Base-by-base conservation (phyloP, 1,284 basidiomycete species). In the Neotropicomus parvogracilis region DNA sequence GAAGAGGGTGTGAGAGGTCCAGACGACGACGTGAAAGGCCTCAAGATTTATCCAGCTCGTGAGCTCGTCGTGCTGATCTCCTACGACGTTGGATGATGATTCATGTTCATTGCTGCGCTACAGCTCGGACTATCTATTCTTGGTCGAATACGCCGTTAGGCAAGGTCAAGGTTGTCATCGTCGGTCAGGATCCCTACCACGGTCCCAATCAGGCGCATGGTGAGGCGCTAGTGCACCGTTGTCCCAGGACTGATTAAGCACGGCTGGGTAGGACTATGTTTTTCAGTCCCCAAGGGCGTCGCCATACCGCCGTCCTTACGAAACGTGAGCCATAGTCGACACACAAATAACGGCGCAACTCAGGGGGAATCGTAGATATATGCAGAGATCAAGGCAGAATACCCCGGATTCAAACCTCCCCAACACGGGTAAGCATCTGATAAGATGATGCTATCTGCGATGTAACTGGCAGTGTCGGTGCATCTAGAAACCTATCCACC, bases 141-240 rank as follows among this genome's bases (percentile, higher is more conserved):
- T 91, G 89, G 88, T 88, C 85, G 12, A 80, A 83, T 53, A 89
- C 88, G 19, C 86, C 88, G 9, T 70, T 91, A 13, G 85, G 85
- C 10, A 79, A 80, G 54, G 81, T 91, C 55, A 85, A 80, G 59
- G 84, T 88, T 19, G 87, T 91, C 34, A 87, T 91, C 52, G 75
- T 91, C 45, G 88, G 89, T 8, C 86, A 89, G 67, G 87, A 88
- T 68, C 86, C 85, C 24, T 88, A 88, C 65, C 82, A 84, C 57
- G 77, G 78, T 35, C 68, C 71, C 20, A 77, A 80, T 45, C 85
- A 87, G 69, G 85, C 85, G 46, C 85, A 87, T 59, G 91, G 90
- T 74, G 59, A 56, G 68, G 55, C 45, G 26, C 33, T 40, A 42
- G 32, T 48, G 31, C 35, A 16, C 32, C 31, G 34, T 40, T 8